Evolutionary conservation across 352 stramenopile genomes (phyloP).

Genomic region (Phytophthora crassamura): DNA sequence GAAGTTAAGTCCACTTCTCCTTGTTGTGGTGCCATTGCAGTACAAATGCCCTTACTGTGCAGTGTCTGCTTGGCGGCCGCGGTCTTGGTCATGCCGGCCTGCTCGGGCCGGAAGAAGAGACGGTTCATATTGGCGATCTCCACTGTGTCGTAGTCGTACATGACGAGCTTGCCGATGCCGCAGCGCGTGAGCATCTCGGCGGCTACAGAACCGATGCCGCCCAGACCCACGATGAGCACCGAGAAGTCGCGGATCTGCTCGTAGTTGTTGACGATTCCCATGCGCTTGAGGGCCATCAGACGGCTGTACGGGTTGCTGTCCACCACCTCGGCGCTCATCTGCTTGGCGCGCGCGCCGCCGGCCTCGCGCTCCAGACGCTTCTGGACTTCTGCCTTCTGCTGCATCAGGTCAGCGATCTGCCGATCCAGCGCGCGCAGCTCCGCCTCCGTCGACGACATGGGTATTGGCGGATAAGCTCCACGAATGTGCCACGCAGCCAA

Average conservation of each 20-base stretch:
- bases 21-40: too few relatives aligned
- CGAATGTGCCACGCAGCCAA: conserved; percentile 16
- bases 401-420: conserved; percentile 79
- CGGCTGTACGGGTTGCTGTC: conserved; percentile 91
- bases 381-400: conserved; percentile 72
- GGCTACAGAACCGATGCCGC: conserved; percentile 86
- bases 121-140: conserved; percentile 94
- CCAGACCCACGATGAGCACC: conserved; percentile 86
- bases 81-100: conserved; percentile 89
- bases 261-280: conserved; percentile 92
- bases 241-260: conserved; percentile 84
- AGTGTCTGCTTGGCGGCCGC: conserved; percentile 88
- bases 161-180: conserved; percentile 90
- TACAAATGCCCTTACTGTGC: conserved; percentile 50
- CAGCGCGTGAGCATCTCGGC: conserved; percentile 92
- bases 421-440: conserved; percentile 71
- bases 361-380: conserved; percentile 55
- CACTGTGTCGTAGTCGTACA: conserved; percentile 92
- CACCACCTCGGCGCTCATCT: conserved; percentile 84
- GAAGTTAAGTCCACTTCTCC: neutral
- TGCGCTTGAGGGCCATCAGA: conserved; percentile 91
- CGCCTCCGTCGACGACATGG: conserved; percentile 36
- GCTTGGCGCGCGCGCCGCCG: conserved; percentile 35
- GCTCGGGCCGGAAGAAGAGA: conserved; percentile 90
- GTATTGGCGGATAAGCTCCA: neutral